Conservation (phyloP, 805 yeast species). For the Ogataea pignaliae region DNA sequence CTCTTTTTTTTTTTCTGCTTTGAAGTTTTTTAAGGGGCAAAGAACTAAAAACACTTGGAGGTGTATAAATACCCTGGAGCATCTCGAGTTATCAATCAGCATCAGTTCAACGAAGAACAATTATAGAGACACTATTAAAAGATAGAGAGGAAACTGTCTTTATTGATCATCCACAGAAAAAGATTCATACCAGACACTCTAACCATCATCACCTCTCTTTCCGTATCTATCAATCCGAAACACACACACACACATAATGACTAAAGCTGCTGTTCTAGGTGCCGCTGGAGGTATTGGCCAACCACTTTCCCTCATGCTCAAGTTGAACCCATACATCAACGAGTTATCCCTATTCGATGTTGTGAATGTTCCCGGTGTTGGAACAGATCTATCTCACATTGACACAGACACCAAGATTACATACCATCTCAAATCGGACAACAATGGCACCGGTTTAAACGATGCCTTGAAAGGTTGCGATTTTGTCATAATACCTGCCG, state of each 20-base stretch:
- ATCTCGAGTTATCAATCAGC: too few species aligned
- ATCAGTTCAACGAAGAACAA: too few species aligned
- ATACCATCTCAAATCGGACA: slow-evolving; percentile 37
- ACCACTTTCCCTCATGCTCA: slow-evolving; percentile 48
- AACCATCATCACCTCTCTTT: too few species aligned
- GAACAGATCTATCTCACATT: slow-evolving; percentile 51
- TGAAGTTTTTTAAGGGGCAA: too few species aligned
- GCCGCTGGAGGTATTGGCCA: slow-evolving; percentile 80
- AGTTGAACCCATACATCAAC: slow-evolving; percentile 40
- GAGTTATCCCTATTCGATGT: slow-evolving; percentile 50
- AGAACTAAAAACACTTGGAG: too few species aligned
- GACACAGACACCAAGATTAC: slow-evolving; percentile 43
- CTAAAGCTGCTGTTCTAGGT: slow-evolving; percentile 64
- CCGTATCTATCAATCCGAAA: too few species aligned
- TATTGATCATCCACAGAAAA: too few species aligned
- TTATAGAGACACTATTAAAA: too few species aligned
- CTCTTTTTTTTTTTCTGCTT: too few species aligned
- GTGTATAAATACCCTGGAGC: too few species aligned
- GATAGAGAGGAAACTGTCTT: too few species aligned
- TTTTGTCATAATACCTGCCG: slow-evolving; percentile 53
- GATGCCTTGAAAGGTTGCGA: slow-evolving; percentile 39
- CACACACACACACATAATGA: slow-evolving; percentile 4
- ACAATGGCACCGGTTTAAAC: slow-evolving; percentile 30
- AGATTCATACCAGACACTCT: too few species aligned
- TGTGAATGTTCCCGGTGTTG: slow-evolving; percentile 53